phyloP scores from a whole-genome alignment of 495 filamentous ascomycete genomes.

The Hyphodiscus hymeniophilus region DNA sequence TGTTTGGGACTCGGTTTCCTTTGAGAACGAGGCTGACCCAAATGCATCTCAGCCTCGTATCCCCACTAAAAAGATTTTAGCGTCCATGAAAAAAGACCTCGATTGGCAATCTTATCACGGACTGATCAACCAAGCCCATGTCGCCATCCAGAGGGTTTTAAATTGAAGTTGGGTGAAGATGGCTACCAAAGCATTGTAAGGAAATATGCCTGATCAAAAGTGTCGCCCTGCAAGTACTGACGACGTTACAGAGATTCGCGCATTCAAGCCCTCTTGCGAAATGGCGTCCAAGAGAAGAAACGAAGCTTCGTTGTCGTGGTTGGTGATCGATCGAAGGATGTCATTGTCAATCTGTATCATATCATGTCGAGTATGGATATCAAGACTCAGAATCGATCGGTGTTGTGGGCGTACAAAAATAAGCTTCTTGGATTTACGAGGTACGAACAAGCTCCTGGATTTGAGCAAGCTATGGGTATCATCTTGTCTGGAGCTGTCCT shows the following conservation, averaged over 20 bases:
- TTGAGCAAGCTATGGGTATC: too few relatives aligned
- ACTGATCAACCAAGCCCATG: constrained; percentile 3
- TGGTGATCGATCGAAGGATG: constrained; percentile 92
- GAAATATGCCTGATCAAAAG: not conserved
- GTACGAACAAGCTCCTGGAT: too few relatives aligned
- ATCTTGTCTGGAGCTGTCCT: too few relatives aligned
- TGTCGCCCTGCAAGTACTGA: constrained; percentile 10
- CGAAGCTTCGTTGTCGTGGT: constrained; percentile 96
- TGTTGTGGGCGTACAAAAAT: constrained; percentile 99
- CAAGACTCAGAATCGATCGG: constrained; percentile 93
- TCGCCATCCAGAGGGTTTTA: constrained; percentile 10
- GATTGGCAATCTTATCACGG: too few relatives aligned
- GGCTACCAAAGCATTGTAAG: constrained; percentile 54
- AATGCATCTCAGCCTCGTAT: too few relatives aligned
- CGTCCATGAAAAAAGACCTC: too few relatives aligned
- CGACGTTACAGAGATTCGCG: constrained; percentile 65
- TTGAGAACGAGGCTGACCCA: too few relatives aligned
- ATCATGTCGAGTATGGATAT: constrained; percentile 85
- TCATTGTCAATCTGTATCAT: constrained; percentile 90
- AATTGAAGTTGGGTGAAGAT: constrained; percentile 23
- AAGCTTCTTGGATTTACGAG: constrained; percentile 88
- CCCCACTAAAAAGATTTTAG: too few relatives aligned
- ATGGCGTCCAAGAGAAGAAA: constrained; percentile 95
- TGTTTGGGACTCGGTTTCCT: too few relatives aligned
- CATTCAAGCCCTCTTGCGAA: constrained; percentile 91